Percentiles rank a stretch among this genome's conserved stretches.
These are phyloP conservation scores for Candida sp. DNA, from an alignment of 1,139 yeast species.

Conservation along the genomic window DNA sequence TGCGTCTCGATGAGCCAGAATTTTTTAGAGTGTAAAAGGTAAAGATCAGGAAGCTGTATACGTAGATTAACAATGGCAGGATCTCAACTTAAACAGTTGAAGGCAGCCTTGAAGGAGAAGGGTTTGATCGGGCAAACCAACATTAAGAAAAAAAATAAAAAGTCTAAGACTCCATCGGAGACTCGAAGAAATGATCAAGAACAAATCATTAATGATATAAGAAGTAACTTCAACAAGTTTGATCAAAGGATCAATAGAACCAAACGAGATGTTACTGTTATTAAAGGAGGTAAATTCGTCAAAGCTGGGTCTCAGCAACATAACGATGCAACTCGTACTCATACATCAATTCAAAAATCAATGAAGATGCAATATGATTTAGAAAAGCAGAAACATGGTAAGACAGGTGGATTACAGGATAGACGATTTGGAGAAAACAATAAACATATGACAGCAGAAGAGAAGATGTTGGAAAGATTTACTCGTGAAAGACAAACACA, in stretches of 20 bases:
- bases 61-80: slow-evolving; percentile 67
- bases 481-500: slow-evolving; percentile 79
- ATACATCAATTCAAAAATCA: slow-evolving; percentile 74
- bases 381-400: slow-evolving; percentile 58
- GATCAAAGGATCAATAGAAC: slow-evolving; percentile 71
- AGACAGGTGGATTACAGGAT: slow-evolving; percentile 77
- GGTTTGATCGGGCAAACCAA: slow-evolving; percentile 86
- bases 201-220: slow-evolving; percentile 54
- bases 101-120: slow-evolving; percentile 69
- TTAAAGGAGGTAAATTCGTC: slow-evolving; percentile 50
- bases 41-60: not conserved
- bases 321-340: slow-evolving; percentile 43
- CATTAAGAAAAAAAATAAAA: slow-evolving; percentile 50
- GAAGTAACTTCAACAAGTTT: slow-evolving; percentile 87
- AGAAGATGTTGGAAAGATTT: slow-evolving; percentile 92
- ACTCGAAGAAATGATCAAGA: slow-evolving; percentile 66
- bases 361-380: slow-evolving; percentile 68
- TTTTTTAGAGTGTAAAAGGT: not conserved
- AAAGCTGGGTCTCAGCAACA: slow-evolving; percentile 54
- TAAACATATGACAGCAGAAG: slow-evolving; percentile 71
- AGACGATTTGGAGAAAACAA: slow-evolving; percentile 92
- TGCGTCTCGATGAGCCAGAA: slow-evolving; percentile 3
- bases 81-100: slow-evolving; percentile 81
- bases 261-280: slow-evolving; percentile 62
- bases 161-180: slow-evolving; percentile 55